Percentiles rank a stretch among this genome's conserved stretches.
phyloP scores from a whole-genome alignment of 2,329 filamentous ascomycete species.

The Botrytis sinoallii region DNA sequence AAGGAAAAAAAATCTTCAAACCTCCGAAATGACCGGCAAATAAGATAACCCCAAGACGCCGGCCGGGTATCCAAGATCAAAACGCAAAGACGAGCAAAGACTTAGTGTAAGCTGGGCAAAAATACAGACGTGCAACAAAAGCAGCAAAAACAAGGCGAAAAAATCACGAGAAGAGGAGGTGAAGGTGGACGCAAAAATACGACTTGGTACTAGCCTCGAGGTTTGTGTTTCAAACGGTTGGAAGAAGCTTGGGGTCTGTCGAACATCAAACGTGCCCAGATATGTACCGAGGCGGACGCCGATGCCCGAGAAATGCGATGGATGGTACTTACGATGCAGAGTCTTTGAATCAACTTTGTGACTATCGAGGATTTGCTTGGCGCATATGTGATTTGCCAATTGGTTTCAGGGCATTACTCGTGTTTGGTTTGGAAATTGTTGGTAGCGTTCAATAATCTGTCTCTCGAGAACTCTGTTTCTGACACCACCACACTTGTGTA shows the following conservation, averaged over 20 bases:
- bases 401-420: not conserved
- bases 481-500: too few relatives aligned
- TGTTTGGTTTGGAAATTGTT: not conserved
- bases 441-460: not conserved
- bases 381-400: not conserved
- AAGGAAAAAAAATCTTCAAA: not conserved
- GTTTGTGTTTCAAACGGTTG: not conserved
- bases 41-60: not conserved
- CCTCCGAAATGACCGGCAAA: not conserved
- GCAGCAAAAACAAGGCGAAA: fast-evolving
- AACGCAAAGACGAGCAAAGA: not conserved
- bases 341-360: not conserved
- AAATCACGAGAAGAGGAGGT: not conserved
- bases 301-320: not conserved
- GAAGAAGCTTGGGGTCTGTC: not conserved
- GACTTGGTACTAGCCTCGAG: not conserved
- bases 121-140: not conserved
- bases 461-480: not conserved
- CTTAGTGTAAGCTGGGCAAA: not conserved
- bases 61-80: not conserved
- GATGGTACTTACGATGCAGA: not conserved
- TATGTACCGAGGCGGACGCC: too few relatives aligned
- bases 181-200: not conserved
- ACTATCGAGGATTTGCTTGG: not conserved
- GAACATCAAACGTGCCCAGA: not conserved